Conservation (phyloP, 2,329 filamentous ascomycete genomes). For the Purpureocillium lavendulum region DNA sequence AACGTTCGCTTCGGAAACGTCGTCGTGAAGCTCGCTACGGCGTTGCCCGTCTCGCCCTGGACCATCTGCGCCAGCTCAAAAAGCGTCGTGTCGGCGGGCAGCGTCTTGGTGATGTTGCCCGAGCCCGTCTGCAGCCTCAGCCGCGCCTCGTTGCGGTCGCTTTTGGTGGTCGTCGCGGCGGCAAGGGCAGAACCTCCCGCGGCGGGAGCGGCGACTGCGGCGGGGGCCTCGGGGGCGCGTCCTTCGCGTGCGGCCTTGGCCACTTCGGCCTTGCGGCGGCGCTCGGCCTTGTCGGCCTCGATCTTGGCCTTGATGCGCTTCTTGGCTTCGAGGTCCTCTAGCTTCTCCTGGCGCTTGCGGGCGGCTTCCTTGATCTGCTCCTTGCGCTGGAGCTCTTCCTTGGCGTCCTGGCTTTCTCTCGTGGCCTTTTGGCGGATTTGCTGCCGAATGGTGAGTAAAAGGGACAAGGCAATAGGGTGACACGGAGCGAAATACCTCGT, state of each 20-base stretch:
- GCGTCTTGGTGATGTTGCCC: slow-evolving; percentile 78
- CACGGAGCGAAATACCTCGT: slow-evolving; percentile 58
- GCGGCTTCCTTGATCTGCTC: slow-evolving; percentile 88
- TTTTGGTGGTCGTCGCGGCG: slow-evolving; percentile 49
- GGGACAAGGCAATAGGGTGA: not conserved
- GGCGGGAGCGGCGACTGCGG: slow-evolving; percentile 33
- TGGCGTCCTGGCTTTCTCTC: slow-evolving; percentile 78
- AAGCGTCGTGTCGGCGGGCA: slow-evolving; percentile 81
- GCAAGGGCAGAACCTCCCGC: slow-evolving; percentile 15
- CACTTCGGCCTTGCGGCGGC: slow-evolving; percentile 73
- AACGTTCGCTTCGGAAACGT: slow-evolving; percentile 86
- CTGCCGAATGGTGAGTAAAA: slow-evolving; percentile 20
- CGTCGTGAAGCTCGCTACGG: slow-evolving; percentile 70
- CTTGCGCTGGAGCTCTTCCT: slow-evolving; percentile 81
- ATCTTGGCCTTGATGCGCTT: slow-evolving; percentile 88
- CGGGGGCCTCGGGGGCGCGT: slow-evolving; percentile 37
- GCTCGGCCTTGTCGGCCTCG: slow-evolving; percentile 86
- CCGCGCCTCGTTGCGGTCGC: slow-evolving; percentile 71
- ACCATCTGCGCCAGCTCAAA: slow-evolving; percentile 83
- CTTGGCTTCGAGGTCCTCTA: slow-evolving; percentile 76
- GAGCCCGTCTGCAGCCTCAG: slow-evolving; percentile 67
- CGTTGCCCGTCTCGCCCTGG: slow-evolving; percentile 58
- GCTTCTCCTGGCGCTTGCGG: slow-evolving; percentile 80
- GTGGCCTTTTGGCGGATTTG: slow-evolving; percentile 78
- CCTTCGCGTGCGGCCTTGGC: slow-evolving; percentile 84